These are phyloP conservation scores for Tylopilus sp. DNA, from an alignment of 1,284 basidiomycete species.

Conservation along the genomic window DNA sequence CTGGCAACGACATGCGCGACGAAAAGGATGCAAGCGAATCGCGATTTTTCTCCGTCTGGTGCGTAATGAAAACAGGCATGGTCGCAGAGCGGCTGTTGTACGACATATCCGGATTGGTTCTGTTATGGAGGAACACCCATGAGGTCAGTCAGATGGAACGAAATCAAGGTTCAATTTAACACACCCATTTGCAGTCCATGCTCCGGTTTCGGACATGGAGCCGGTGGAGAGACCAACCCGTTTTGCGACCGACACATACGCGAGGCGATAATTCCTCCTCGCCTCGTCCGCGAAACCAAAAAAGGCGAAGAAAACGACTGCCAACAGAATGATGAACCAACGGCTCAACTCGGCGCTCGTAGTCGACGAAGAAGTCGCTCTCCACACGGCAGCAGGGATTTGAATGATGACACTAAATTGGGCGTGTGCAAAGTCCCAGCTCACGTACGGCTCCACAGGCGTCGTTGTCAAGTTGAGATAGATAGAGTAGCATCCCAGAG, in stretches of 20 bases:
- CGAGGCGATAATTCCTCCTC: conserved; percentile 52
- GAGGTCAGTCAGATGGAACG: conserved; percentile 13
- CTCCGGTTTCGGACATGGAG: conserved; percentile 29
- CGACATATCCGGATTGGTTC: conserved; percentile 30
- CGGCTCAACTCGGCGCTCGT: conserved; percentile 39
- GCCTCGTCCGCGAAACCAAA: conserved; percentile 72
- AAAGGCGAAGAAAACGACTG: conserved; percentile 60
- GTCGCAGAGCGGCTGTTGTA: conserved; percentile 22
- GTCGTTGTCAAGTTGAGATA: conserved; percentile 25
- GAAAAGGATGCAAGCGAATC: conserved; percentile 49
- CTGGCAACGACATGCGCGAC: conserved; percentile 40
- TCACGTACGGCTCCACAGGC: conserved; percentile 44
- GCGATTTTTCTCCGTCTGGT: conserved; percentile 41
- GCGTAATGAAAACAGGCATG: conserved; percentile 45
- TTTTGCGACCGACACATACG: conserved; percentile 46
- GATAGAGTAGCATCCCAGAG: conserved; percentile 32
- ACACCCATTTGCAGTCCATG: conserved; percentile 38
- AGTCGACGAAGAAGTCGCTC: conserved; percentile 4
- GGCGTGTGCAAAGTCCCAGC: conserved; percentile 57
- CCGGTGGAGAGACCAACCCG: conserved; percentile 45
- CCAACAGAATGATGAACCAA: conserved; percentile 45
- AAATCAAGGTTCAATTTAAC: conserved; percentile 19
- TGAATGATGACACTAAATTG: conserved; percentile 43
- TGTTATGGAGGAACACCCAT: conserved; percentile 10
- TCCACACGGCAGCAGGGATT: conserved; percentile 43